Percentiles rank a stretch among this genome's conserved stretches.
These are phyloP conservation scores for Colletotrichum theobromicola DNA, from an alignment of 2,329 filamentous ascomycete genomes.

Conservation along the genomic window DNA sequence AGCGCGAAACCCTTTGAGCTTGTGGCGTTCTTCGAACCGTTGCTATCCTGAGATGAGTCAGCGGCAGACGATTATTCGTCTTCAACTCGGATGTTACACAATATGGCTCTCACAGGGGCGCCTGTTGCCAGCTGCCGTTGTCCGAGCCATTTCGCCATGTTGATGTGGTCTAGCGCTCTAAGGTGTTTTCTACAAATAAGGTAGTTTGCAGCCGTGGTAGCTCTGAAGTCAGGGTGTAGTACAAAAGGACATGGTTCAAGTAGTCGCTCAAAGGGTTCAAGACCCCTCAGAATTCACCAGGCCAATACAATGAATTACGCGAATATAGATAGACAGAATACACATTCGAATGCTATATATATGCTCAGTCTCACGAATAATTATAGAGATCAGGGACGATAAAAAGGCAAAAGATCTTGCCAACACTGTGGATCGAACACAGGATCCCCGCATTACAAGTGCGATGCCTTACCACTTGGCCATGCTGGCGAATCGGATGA, in stretches of 20 bases:
- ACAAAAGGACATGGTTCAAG: no score
- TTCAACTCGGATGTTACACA: background rate
- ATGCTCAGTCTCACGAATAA: no score
- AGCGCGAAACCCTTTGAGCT: accelerated
- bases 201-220: no score
- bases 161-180: background rate
- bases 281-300: no score
- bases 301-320: no score
- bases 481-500: constrained; percentile 26
- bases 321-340: no score
- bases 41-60: background rate
- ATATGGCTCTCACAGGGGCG: background rate
- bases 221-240: no score
- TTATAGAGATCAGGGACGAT: no score
- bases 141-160: background rate
- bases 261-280: no score
- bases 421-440: constrained; percentile 37
- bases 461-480: constrained; percentile 39
- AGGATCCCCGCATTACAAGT: constrained; percentile 40
- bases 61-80: background rate
- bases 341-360: no score
- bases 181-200: no score
- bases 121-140: background rate
- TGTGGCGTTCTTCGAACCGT: background rate
- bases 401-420: background rate